Percentiles rank a stretch among this genome's conserved stretches.
phyloP scores from a whole-genome alignment of 2,329 filamentous ascomycete species.

The Pseudogymnoascus verrucosus region DNA sequence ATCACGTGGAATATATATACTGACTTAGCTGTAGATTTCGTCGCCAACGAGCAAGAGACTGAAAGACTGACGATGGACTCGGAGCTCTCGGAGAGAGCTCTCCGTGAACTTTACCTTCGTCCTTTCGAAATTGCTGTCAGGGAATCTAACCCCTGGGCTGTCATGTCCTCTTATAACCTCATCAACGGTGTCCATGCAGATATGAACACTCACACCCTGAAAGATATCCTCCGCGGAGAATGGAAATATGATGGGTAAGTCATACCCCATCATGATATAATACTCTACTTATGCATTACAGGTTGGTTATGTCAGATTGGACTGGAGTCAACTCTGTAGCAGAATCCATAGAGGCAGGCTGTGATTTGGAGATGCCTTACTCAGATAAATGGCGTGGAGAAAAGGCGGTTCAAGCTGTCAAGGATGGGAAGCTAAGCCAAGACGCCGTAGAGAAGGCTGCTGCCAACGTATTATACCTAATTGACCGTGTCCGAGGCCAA shows the following conservation, averaged over 20 bases:
- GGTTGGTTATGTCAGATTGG: constrained; percentile 52
- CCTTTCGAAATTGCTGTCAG: constrained; percentile 67
- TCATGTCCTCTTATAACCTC: constrained; percentile 63
- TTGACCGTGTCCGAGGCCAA: constrained; percentile 53
- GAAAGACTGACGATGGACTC: constrained; percentile 57
- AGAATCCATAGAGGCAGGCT: constrained; percentile 48
- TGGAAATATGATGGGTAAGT: constrained; percentile 54
- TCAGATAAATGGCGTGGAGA: constrained; percentile 48
- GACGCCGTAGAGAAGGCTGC: constrained; percentile 49
- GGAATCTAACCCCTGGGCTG: constrained; percentile 59
- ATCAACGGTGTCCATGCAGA: constrained; percentile 56
- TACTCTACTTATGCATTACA: constrained; percentile 21
- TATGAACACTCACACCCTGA: constrained; percentile 47
- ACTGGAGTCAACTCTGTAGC: constrained; percentile 47
- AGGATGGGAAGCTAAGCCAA: constrained; percentile 39
- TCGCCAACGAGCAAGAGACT: constrained; percentile 68
- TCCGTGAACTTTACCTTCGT: constrained; percentile 65
- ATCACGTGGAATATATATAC: constrained; percentile 13
- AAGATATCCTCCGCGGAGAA: constrained; percentile 50
- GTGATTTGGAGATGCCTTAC: constrained; percentile 51
- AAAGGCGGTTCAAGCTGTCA: constrained; percentile 46
- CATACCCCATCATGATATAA: not conserved
- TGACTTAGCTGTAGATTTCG: constrained; percentile 42
- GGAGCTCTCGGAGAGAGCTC: constrained; percentile 53
- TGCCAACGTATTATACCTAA: constrained; percentile 51